These are phyloP conservation scores for Byssochlamys sp. DNA, from an alignment of 2,329 filamentous ascomycete species.

Conservation along the genomic window DNA sequence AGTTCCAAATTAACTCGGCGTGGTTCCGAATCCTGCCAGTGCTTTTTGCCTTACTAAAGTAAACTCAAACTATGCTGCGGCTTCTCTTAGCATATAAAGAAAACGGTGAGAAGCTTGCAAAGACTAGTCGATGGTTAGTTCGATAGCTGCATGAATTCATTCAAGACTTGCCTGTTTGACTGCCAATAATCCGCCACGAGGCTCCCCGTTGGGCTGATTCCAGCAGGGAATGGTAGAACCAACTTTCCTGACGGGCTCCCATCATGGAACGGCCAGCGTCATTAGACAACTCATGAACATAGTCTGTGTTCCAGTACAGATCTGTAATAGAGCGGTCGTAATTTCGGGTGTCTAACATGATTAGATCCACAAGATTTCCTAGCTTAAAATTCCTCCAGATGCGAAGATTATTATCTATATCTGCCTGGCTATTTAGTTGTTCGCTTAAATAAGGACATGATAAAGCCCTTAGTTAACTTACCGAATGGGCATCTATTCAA, in stretches of 20 bases:
- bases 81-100: too few species aligned
- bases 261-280: conserved; percentile 61
- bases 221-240: conserved; percentile 57
- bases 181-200: conserved; percentile 61
- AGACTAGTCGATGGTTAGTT: not conserved
- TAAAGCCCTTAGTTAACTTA: conserved; percentile 9
- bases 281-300: conserved; percentile 53
- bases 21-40: too few species aligned
- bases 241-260: conserved; percentile 63
- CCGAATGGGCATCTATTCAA: conserved; percentile 56
- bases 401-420: conserved; percentile 59
- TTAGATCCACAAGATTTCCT: conserved; percentile 55
- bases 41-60: too few species aligned
- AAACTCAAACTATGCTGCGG: too few species aligned
- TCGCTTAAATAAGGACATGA: conserved; percentile 5
- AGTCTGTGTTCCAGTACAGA: conserved; percentile 51
- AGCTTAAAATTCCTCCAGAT: conserved; percentile 60
- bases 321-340: conserved; percentile 59
- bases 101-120: not conserved
- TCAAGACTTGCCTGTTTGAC: conserved; percentile 44
- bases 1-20: too few species aligned
- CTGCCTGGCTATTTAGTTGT: conserved; percentile 41
- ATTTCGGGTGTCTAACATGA: conserved; percentile 60
- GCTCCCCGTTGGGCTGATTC: conserved; percentile 55
- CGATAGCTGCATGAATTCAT: not conserved